Conservation (phyloP, 2,329 filamentous ascomycete species). For the Aspergillus sp. region DNA sequence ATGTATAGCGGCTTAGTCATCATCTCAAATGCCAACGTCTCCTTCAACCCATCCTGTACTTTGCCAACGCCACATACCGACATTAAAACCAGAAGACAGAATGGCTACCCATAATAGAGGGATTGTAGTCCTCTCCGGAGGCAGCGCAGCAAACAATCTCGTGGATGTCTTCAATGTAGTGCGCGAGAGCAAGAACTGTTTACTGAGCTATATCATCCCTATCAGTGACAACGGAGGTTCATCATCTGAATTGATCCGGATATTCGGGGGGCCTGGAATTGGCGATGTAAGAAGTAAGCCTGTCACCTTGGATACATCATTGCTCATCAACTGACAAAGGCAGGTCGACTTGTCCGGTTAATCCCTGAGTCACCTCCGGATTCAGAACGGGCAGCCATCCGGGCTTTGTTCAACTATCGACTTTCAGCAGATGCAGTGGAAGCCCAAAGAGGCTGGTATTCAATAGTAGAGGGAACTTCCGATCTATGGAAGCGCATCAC, state of each 20-base stretch:
- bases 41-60: too few species aligned
- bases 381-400: conserved; percentile 66
- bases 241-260: conserved; percentile 85
- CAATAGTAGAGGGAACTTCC: conserved; percentile 79
- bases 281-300: conserved; percentile 66
- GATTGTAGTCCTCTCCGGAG: conserved; percentile 83
- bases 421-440: conserved; percentile 55
- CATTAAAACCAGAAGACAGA: not conserved
- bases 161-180: conserved; percentile 78
- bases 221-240: conserved; percentile 95
- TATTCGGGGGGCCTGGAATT: conserved; percentile 86
- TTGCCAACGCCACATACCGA: too few species aligned
- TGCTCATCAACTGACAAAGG: conserved; percentile 1
- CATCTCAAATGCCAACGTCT: too few species aligned
- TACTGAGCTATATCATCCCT: conserved; percentile 79
- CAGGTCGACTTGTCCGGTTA: conserved; percentile 79
- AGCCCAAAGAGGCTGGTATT: conserved; percentile 75
- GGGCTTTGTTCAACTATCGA: conserved; percentile 79
- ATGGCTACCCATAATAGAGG: conserved; percentile 35
- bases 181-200: conserved; percentile 57
- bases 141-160: conserved; percentile 87
- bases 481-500: conserved; percentile 65
- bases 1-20: not conserved
- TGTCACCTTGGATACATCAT: not conserved
- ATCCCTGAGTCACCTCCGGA: conserved; percentile 62